Evolutionary conservation across 2,329 filamentous ascomycete genomes (phyloP), one percentile per base, ranked within the genome.

Genomic region (Clonostachys chloroleuca): DNA sequence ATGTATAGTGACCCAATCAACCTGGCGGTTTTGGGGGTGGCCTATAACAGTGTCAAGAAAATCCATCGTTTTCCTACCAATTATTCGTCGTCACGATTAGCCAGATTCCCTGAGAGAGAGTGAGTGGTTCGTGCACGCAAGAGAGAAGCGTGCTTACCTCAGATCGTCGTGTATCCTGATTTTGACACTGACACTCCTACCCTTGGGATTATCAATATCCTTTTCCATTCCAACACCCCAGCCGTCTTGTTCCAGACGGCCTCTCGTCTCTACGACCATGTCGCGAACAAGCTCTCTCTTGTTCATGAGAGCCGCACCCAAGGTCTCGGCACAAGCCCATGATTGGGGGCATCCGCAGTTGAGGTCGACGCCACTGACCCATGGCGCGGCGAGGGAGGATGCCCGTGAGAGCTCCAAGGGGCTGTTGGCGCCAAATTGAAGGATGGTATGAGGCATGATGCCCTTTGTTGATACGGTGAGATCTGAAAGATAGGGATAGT

Each of bases 341-440:
- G 78, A 79, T 63, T 89, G 85, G 8, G 85, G 85, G 57, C 85
- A 89, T 12, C 85, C 85, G 61, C 85, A 89, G 66, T 88, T 88
- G 39, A 88, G 70, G 56, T 88, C 83, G 4, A 88, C 75, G 52
- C 85, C 85, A 55, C 76, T 77, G 45, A 80, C 78, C 59, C 70
- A 80, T 3, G 84, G 83, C 0, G 75, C 78, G 3, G 81, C 80
- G 43, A 88, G 74, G 18, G 76, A 71, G 0, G 83, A 76, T 12
- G 84, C 83, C 33, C 83, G 75, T 13, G 80, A 72, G 41, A 88
- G 72, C 59, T 89, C 85, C 5, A 72, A 57, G 7, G 83, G 74
- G 5, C 72, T 73, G 55, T 80, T 84, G 52, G 80, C 75, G 42
- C 84, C 85, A 56, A 88, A 87, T 59, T 88, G 85, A 35, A 81